These are phyloP conservation scores for Macadamia integrifolia DNA, from an alignment of 164 flowering plant species.

Conservation along the genomic window DNA sequence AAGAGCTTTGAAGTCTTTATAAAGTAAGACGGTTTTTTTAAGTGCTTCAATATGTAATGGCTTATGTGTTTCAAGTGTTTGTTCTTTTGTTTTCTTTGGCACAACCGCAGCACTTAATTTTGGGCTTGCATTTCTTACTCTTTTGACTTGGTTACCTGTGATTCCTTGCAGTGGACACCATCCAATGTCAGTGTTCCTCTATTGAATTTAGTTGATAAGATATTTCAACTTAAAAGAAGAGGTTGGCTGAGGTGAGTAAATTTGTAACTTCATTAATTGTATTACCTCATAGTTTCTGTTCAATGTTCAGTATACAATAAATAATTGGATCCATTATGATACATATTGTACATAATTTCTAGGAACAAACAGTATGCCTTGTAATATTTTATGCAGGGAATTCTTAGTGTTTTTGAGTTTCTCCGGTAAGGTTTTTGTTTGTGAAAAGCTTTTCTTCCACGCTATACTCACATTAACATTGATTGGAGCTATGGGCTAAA, in stretches of 20 bases:
- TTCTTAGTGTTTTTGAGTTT: neutral
- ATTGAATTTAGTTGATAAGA: slow-evolving; percentile 83
- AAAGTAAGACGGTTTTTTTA: too few species aligned
- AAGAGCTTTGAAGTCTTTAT: too few species aligned
- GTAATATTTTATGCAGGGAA: neutral
- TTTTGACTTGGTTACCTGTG: slow-evolving; percentile 5
- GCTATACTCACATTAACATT: neutral
- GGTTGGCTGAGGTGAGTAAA: slow-evolving; percentile 90
- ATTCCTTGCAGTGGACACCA: slow-evolving; percentile 83
- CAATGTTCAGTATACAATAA: neutral
- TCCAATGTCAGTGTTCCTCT: slow-evolving; percentile 90
- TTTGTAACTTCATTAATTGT: neutral
- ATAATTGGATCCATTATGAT: neutral
- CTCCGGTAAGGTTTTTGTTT: neutral
- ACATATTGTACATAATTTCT: neutral
- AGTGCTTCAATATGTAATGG: too few species aligned
- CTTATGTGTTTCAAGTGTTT: neutral
- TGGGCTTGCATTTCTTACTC: neutral
- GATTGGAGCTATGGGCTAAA: neutral
- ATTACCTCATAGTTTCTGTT: slow-evolving; percentile 2
- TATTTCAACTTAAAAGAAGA: slow-evolving; percentile 93
- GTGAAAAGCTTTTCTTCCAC: neutral
- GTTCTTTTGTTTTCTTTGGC: neutral
- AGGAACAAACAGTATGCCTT: neutral
- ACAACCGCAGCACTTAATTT: neutral